Evolutionary conservation across 805 yeast species (phyloP), one percentile per base, ranked within the genome.

Genomic region (Crinitomyces ghanaensis): DNA sequence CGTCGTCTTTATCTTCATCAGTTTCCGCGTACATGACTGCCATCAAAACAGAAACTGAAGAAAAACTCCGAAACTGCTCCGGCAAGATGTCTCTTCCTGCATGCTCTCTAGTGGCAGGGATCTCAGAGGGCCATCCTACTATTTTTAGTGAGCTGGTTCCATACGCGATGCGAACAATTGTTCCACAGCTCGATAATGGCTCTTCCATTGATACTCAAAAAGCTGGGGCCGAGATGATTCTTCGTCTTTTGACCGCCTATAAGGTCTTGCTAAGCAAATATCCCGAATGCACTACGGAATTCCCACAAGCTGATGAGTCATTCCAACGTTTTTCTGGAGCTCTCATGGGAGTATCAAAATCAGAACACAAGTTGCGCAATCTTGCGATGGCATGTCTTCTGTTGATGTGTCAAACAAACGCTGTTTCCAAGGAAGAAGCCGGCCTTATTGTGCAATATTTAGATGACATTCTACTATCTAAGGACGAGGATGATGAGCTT

Each of bases 341-440:
- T 4, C 61, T 86, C 31, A 70, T 77, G 50, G 67, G 78, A 0
- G 66, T 81, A 0, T 73, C 93, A 0, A 66, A 65, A 21, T 57
- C 71, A 19, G 95, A 82, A 46, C 75, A 74, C 7, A 71, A 85
- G 1, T 62, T 84, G 36, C 66, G 84, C 46, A 65, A 78, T 18
- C 58, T 77, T 26, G 70, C 91, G 1, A 60, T 80, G 19, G 71
- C 71, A 34, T 81, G 79, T 28, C 63, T 84, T 32, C 64, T 74
- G 1, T 70, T 72, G 32, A 48, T 83, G 27, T 59, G 75, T 6
- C 57, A 62, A 19, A 57, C 80, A 43, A 53, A 57, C 2, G 58
- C 56, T 1, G 55, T 84, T 30, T 53, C 54, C 11, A 41, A 46
- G 3, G 69, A 70, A 33, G 94, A 84, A 43, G 52, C 71, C 18